phyloP scores from a whole-genome alignment of 129 eudicot genomes.

The Flaveria trinervia region DNA sequence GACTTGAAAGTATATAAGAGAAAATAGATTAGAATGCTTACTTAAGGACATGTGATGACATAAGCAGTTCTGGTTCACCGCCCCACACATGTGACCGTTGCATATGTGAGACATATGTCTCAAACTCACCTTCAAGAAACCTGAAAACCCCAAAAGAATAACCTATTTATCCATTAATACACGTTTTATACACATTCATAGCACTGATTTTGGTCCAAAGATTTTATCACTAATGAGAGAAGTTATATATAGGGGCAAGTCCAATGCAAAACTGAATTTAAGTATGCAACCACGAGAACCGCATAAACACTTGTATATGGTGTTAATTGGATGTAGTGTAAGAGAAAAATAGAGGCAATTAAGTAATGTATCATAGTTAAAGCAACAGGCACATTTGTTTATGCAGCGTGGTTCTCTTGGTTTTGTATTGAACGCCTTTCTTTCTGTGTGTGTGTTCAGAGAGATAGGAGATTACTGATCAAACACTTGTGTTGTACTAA shows the following conservation, averaged over 20 bases:
- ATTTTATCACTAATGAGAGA: not conserved
- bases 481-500: not conserved
- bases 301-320: not conserved
- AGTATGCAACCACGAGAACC: not conserved
- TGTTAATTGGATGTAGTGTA: not conserved
- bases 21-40: conserved; percentile 20
- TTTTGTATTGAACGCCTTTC: not conserved
- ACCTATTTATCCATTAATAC: not conserved
- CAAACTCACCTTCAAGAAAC: conserved; percentile 83
- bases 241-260: not conserved
- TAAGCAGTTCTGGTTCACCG: conserved; percentile 90
- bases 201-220: not conserved
- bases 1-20: not conserved
- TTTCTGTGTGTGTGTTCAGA: not conserved
- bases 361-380: not conserved
- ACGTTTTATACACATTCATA: not conserved
- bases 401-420: not conserved
- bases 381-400: not conserved
- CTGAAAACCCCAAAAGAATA: conserved; percentile 34
- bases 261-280: not conserved
- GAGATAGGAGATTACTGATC: not conserved
- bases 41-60: conserved; percentile 76
- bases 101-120: conserved; percentile 63
- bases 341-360: not conserved
- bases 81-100: conserved; percentile 84